A percentile compares a stretch with the other conserved stretches of the same genome.
Conservation (phyloP, 208 protist species). For the Blastocrithidia nonstop region DNA sequence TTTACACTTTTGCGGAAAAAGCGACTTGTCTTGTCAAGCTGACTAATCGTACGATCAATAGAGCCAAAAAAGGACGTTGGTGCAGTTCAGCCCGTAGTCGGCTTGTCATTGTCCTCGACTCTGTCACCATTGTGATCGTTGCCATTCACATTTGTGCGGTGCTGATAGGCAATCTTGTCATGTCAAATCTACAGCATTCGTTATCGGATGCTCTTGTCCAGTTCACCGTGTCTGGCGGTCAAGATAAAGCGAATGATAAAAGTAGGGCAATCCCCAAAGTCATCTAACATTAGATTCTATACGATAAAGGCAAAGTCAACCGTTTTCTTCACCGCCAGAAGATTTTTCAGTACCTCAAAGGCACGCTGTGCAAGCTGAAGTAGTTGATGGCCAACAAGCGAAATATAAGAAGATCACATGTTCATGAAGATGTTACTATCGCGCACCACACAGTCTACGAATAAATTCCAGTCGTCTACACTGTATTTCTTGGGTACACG, state of each 20-base stretch:
- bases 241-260: conserved; percentile 69
- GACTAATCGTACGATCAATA: conserved; percentile 46
- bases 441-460: conserved; percentile 49
- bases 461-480: conserved; percentile 46
- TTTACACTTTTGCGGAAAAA: conserved; percentile 59
- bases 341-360: conserved; percentile 32
- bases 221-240: conserved; percentile 31
- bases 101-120: too few species aligned
- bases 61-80: conserved; percentile 45
- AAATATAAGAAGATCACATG: conserved; percentile 32
- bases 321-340: conserved; percentile 43
- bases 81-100: conserved; percentile 40
- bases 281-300: conserved; percentile 51
- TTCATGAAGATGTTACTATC: conserved; percentile 35
- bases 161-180: conserved; percentile 51
- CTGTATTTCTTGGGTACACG: conserved; percentile 55
- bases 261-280: conserved; percentile 77
- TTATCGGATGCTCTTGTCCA: conserved; percentile 37
- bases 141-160: conserved; percentile 34
- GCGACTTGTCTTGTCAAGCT: conserved; percentile 30
- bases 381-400: conserved; percentile 16
- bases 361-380: conserved; percentile 35
- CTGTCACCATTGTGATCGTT: too few species aligned
- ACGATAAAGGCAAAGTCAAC: conserved; percentile 67
- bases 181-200: conserved; percentile 53